Base-by-base conservation (phyloP, 495 filamentous ascomycete species). In the Daldinia grandis region DNA sequence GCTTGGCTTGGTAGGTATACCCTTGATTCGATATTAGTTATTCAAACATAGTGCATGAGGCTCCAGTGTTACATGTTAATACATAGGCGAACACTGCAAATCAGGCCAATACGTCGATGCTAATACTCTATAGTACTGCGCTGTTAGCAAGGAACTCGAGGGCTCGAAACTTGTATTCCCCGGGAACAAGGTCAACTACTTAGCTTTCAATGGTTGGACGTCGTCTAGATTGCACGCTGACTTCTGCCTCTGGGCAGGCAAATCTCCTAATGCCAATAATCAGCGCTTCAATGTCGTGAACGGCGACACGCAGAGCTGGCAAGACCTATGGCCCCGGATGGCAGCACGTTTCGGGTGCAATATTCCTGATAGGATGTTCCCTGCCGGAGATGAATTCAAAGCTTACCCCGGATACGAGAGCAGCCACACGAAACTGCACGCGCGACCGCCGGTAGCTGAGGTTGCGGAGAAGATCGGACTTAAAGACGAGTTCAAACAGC, bases 281-380 rank as follows among this genome's bases (percentile, higher is more conserved):
- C 72, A 88, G 49, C 85, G 82, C 21, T 87, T 88, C 77, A 88
- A 89, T 57, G 82, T 87, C 9, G 74, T 81, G 49, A 87, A 88
- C 53, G 87, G 86, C 28, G 86, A 88, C 68, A 77, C 74, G 5
- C 78, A 86, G 67, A 83, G 79, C 47, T 89, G 83, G 81, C 82
- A 87, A 65, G 81, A 81, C 49, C 58, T 88, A 76, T 88, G 87
- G 85, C 87, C 87, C 7, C 81, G 81, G 25, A 58, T 87, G 17
- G 84, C 84, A 0, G 35, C 63, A n/a, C 72, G 78, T 27, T 87
- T 84, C 37, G 80, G 81, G 0, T 79, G 83, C 69, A 75, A 72
- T 7, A 79, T 88, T 5, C 79, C 81, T 6, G 64, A 76, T 5
- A 75, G 82, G 5, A 82, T 85, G 77, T 88, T 88, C 69, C 60